A percentile compares a stretch with the other conserved stretches of the same genome.
phyloP scores from a whole-genome alignment of 306 rosid species.

The Vachellia pachyceras region DNA sequence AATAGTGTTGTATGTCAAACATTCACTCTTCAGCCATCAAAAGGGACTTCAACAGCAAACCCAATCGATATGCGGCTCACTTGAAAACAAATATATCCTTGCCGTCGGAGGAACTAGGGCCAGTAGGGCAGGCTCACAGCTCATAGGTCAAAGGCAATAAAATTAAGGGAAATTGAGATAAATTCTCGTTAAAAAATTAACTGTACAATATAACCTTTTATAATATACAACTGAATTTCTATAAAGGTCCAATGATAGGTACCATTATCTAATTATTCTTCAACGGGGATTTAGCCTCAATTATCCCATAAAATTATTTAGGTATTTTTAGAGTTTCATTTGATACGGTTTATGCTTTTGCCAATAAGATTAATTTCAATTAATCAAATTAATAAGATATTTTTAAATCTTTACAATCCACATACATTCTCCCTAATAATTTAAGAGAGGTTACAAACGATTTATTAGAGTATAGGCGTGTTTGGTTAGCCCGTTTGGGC shows the following conservation, averaged over 20 bases:
- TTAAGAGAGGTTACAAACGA: background rate
- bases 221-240: no score
- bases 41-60: background rate
- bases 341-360: no score
- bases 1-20: background rate
- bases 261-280: no score
- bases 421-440: background rate
- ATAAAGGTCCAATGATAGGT: no score
- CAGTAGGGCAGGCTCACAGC: background rate
- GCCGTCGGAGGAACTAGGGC: background rate
- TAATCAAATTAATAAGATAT: no score
- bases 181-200: no score
- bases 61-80: background rate
- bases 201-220: no score
- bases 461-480: no score
- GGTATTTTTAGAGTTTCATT: background rate
- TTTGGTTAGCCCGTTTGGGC: no score
- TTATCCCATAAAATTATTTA: background rate
- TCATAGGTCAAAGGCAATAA: background rate
- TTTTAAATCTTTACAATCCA: background rate
- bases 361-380: background rate
- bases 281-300: no score
- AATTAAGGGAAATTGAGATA: no score
- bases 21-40: background rate
- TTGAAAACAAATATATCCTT: background rate